Conservation (phyloP, 2,329 filamentous ascomycete species). For the Dactylellina parvicollis region DNA sequence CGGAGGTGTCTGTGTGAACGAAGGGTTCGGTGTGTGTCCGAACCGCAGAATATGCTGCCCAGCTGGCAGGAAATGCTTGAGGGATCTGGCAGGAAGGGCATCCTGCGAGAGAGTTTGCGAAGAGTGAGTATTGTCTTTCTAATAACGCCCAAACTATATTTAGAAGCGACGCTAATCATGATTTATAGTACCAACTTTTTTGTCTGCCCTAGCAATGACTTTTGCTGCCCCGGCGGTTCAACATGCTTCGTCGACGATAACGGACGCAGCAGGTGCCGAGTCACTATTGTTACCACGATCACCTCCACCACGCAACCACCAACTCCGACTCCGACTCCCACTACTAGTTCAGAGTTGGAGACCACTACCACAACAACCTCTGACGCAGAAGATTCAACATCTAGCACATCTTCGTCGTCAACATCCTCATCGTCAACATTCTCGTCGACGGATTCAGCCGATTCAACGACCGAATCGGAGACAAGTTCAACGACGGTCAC, state of each 20-base stretch:
- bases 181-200: constrained; percentile 39
- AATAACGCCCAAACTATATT: neutral
- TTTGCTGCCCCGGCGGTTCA: constrained; percentile 44
- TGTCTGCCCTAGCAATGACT: constrained; percentile 51
- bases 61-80: constrained; percentile 42
- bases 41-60: constrained; percentile 50
- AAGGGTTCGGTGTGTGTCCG: constrained; percentile 49
- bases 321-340: too few species aligned
- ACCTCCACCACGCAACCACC: constrained; percentile 21
- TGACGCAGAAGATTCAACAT: neutral
- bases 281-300: constrained; percentile 50
- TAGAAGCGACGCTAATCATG: neutral
- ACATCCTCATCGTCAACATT: neutral
- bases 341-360: constrained; percentile 8
- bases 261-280: constrained; percentile 38
- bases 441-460: constrained; percentile 6
- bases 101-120: constrained; percentile 46
- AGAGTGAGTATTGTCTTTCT: constrained; percentile 16
- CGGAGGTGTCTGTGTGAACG: constrained; percentile 25
- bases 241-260: constrained; percentile 41
- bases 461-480: constrained; percentile 5
- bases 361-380: constrained; percentile 18
- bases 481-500: neutral
- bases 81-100: constrained; percentile 31
- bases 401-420: neutral